Conservation (phyloP, 345 rosid species). For the Noccaea bulbosa region DNA sequence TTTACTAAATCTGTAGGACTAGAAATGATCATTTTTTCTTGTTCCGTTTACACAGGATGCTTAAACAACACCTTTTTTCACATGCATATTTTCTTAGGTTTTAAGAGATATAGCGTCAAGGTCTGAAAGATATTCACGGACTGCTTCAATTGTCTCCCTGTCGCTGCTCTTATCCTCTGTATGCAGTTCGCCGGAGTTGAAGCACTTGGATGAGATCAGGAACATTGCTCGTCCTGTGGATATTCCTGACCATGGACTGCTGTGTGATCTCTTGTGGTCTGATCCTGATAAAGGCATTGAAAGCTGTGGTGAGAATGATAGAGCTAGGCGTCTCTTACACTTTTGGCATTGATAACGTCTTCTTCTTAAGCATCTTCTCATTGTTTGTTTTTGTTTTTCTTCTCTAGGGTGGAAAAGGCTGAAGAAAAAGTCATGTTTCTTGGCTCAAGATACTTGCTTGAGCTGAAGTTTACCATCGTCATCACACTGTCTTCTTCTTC, state of each 20-base stretch:
- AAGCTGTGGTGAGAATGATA: conserved; percentile 72
- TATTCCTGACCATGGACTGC: conserved; percentile 66
- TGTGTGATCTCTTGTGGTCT: conserved; percentile 73
- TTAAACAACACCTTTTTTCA: too few species aligned
- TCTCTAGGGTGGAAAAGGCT: conserved; percentile 46
- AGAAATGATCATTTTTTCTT: conserved; percentile 26
- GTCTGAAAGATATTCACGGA: conserved; percentile 68
- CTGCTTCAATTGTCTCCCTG: conserved; percentile 70
- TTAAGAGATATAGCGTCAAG: conserved; percentile 62
- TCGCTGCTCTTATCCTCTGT: conserved; percentile 71
- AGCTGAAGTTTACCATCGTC: conserved; percentile 18
- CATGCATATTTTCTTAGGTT: too few species aligned
- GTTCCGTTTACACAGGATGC: too few species aligned
- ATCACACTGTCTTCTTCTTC: conserved; percentile 11
- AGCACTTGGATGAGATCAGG: conserved; percentile 62
- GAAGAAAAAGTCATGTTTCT: conserved; percentile 35
- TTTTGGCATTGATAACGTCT: conserved; percentile 62
- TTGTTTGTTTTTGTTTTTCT: conserved; percentile 8
- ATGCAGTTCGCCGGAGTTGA: conserved; percentile 73
- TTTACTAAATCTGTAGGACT: conserved; percentile 12
- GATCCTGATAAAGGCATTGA: conserved; percentile 67
- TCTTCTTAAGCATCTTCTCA: background rate
- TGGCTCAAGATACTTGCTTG: conserved; percentile 38
- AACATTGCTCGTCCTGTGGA: conserved; percentile 66
- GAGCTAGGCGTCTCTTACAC: conserved; percentile 69